Base-by-base conservation (phyloP, 805 yeast genomes). In the Kuraishia molischiana region DNA sequence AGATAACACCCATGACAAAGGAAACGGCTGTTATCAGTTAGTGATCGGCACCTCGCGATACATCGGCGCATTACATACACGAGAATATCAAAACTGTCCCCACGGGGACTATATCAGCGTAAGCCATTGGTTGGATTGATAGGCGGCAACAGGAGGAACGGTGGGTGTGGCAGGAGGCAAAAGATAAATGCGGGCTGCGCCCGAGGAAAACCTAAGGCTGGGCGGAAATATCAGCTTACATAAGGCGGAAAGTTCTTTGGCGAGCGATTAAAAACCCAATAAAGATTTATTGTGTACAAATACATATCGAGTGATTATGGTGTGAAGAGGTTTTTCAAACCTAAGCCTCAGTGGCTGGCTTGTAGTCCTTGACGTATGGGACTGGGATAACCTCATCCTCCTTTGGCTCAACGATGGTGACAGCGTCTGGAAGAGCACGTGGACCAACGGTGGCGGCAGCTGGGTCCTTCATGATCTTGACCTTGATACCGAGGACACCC, bases 401-500 rank as follows among this genome's bases (percentile, higher is more conserved):
- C 83, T 89, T 89, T 70, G 95, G 95, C 67, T 85, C 95, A 58
- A 76, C 66, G 61, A 89, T 82, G 69, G 77, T 75, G 67, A 89
- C 96, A 68, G 81, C 86, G 71, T 89, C 97, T 66, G 97, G 97
- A 66, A 89, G 77, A 44, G 95, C 75, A 66, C 64, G 85, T 74
- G 95, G 95, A 72, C 95, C 95, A 54, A 58, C 57, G 66, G 69
- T 79, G 78, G 78, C 74, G 60, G 77, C 64, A 58, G 90, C 86
- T 72, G 97, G 96, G 79, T 90, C 97, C 69, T 85, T 86, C 98
- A 92, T 92, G 67, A 92, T 92, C 83, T 92, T 92, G 64, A 92
- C 97, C 82, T 85, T 90, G 69, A 92, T 82, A 82, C 98, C 98
- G 66, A 92, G 80, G 53, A 92, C 97, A 86, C 98, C 98, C 77